Percentiles rank a stretch among this genome's conserved stretches.
Conservation (phyloP, 2,329 filamentous ascomycete species). For the Penicillium sp. region DNA sequence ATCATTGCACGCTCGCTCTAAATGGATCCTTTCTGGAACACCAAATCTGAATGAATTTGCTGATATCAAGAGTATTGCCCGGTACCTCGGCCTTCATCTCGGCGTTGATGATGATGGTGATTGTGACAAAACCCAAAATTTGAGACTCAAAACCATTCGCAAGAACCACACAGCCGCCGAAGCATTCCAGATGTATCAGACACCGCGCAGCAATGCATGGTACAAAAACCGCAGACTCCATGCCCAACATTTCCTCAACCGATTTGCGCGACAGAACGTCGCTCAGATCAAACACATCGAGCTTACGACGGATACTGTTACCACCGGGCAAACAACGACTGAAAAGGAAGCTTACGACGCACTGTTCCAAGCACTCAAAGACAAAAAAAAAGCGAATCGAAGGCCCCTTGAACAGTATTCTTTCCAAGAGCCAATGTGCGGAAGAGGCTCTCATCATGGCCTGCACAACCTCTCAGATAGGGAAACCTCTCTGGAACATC, state of each 20-base stretch:
- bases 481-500: constrained; percentile 25
- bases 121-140: constrained; percentile 46
- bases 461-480: constrained; percentile 39
- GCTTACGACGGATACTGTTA: constrained; percentile 45
- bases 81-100: constrained; percentile 57
- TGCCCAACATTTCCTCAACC: constrained; percentile 58
- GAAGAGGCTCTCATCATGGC: constrained; percentile 47
- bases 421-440: constrained; percentile 40
- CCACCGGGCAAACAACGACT: constrained; percentile 46
- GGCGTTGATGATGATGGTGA: constrained; percentile 55
- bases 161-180: constrained; percentile 49
- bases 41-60: constrained; percentile 59
- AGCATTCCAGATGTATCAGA: constrained; percentile 55
- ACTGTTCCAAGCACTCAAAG: constrained; percentile 55
- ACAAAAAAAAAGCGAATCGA: constrained; percentile 23
- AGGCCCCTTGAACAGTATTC: constrained; percentile 46
- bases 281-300: constrained; percentile 49
- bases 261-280: constrained; percentile 53
- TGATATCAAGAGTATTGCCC: constrained; percentile 61
- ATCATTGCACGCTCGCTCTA: constrained; percentile 52
- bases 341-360: constrained; percentile 59
- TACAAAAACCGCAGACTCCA: constrained; percentile 52
- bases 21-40: constrained; percentile 66
- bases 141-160: constrained; percentile 42
- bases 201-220: constrained; percentile 53